Evolutionary conservation across 2,329 filamentous ascomycete species (phyloP), one percentile per base, ranked within the genome.

Genomic region (Pyrenophora teres): DNA sequence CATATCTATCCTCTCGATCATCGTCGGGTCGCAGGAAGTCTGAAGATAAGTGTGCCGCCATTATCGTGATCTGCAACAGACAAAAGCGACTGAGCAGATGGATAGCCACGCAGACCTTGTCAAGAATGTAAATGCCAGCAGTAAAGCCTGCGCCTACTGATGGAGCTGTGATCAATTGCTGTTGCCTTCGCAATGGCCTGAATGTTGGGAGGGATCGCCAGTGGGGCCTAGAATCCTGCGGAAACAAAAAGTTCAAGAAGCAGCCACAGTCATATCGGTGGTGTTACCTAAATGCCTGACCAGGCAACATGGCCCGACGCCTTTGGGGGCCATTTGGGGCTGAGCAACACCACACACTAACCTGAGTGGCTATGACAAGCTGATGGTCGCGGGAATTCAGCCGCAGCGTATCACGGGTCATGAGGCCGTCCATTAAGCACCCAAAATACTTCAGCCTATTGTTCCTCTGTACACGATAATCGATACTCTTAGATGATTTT

Each of bases 271-370:
- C 16, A 37, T 32, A 39, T 52, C 31, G 57, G 21, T 48, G 50
- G 49, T 52, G 33, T 40, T 40, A 52, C 46, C 21, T 32, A 25
- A 30, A 30, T 36, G 40, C 32, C 42, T 30, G 43, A 37, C 37
- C 46, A 51, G 50, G 50, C 52, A 57, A 38, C 33, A 37, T 35
- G 40, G 33, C 45, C 40, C 45, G 45, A 27, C 50, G 52, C 25
- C 49, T 55, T 47, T 62, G 56, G 56, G 56, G 58, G 54, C 57
- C 45, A 19, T 50, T 50, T 46, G 55, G 50, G 59, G 59, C 57
- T 50, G 52, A 62, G 48, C 32, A 52, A 42, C 46, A 39, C 38
- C 46, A 52, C 50, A 50, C 25, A 51, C 38, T 60, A 47, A 40
- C 25, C n/a, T 51, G 44, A 45, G 56, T 52, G 46, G 51, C 50